Evolutionary conservation across 371 early-diverging fungal genomes (phyloP).

Genomic region (Blakeslea trispora): DNA sequence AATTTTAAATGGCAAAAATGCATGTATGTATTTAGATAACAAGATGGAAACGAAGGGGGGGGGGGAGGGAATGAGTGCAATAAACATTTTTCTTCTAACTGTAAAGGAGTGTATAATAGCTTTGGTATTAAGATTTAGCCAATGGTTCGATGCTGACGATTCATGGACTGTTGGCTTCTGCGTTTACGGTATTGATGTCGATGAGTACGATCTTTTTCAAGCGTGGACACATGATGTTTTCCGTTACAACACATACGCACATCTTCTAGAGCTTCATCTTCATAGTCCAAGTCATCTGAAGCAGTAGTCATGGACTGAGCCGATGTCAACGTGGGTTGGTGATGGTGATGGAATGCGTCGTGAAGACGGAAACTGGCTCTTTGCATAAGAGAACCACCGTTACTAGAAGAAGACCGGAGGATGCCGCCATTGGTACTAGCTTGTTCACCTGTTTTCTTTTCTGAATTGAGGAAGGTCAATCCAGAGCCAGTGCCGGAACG

Average conservation of each 20-base stretch:
- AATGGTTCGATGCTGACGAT: neutral
- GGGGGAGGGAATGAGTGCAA: too few species aligned
- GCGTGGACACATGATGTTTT: slow-evolving; percentile 53
- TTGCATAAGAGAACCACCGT: slow-evolving; percentile 21
- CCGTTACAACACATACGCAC: slow-evolving; percentile 59
- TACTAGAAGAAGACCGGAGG: slow-evolving; percentile 21
- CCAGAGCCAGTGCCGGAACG: slow-evolving; percentile 18
- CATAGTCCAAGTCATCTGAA: slow-evolving; percentile 14
- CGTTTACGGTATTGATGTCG: slow-evolving; percentile 34
- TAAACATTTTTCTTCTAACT: neutral
- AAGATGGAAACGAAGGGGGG: neutral
- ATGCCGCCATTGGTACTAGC: neutral
- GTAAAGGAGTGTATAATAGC: neutral
- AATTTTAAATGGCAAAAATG: neutral
- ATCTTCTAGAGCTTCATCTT: slow-evolving; percentile 52
- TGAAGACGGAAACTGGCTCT: slow-evolving; percentile 40
- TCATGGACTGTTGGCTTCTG: slow-evolving; percentile 12
- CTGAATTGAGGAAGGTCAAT: slow-evolving; percentile 7
- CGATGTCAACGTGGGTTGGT: slow-evolving; percentile 4
- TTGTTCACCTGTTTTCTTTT: slow-evolving; percentile 1
- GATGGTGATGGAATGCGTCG: slow-evolving; percentile 27
- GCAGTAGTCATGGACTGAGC: slow-evolving; percentile 4
- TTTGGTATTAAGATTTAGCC: neutral
- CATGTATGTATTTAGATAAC: neutral
- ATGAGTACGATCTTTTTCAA: slow-evolving; percentile 39